phyloP scores from a whole-genome alignment of 208 protist genomes.

The Acanthamoeba healyi region DNA sequence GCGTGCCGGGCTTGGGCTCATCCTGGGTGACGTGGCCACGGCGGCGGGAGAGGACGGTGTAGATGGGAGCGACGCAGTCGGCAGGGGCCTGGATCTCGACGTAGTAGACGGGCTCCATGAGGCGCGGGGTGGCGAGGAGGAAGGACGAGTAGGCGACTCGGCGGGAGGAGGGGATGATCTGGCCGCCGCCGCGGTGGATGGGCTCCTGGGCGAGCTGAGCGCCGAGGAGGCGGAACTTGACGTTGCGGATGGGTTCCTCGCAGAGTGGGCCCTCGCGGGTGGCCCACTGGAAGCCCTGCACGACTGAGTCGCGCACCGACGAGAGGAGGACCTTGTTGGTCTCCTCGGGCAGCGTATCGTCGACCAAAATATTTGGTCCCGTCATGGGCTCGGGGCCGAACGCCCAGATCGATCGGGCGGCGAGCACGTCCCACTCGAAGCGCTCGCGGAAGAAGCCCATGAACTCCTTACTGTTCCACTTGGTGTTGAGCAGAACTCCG shows the following conservation, averaged over 20 bases:
- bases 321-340: slow-evolving; percentile 86
- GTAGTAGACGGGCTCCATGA: slow-evolving; percentile 98
- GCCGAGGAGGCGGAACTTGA: slow-evolving; percentile 93
- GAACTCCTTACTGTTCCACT: slow-evolving; percentile 81
- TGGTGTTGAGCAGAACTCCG: slow-evolving; percentile 53
- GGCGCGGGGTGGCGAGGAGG: slow-evolving; percentile 94
- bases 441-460: slow-evolving; percentile 89
- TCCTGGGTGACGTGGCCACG: slow-evolving; percentile 95
- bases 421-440: slow-evolving; percentile 97
- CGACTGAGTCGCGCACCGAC: slow-evolving; percentile 85
- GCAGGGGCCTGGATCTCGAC: slow-evolving; percentile 95
- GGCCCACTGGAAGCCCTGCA: slow-evolving; percentile 96
- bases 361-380: slow-evolving; percentile 97
- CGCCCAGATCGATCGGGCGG: slow-evolving; percentile 95
- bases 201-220: slow-evolving; percentile 88
- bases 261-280: slow-evolving; percentile 97
- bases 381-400: slow-evolving; percentile 91
- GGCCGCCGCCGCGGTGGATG: slow-evolving; percentile 89
- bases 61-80: slow-evolving; percentile 92
- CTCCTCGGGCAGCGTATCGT: slow-evolving; percentile 96
- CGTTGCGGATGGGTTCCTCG: slow-evolving; percentile 96
- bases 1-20: slow-evolving; percentile 96
- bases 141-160: slow-evolving; percentile 96
- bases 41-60: slow-evolving; percentile 87
- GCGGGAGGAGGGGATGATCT: slow-evolving; percentile 94